phyloP scores from a whole-genome alignment of 164 flowering plant genomes.

The Annona squamosa region DNA sequence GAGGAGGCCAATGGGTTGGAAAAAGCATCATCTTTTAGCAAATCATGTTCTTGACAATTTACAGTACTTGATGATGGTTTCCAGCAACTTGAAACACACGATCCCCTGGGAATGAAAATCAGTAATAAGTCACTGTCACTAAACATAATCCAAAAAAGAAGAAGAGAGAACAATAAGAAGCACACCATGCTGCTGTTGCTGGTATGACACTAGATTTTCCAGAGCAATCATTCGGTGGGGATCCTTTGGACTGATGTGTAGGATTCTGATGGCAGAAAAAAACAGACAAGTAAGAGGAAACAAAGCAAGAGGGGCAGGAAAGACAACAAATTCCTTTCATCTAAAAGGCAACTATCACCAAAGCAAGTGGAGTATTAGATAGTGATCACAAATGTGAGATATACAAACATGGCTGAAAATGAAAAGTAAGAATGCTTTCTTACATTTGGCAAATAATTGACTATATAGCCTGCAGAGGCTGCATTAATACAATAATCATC shows the following conservation, averaged over 20 bases:
- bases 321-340: too few relatives aligned
- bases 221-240: conserved; percentile 68
- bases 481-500: conserved; percentile 25
- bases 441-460: conserved; percentile 30
- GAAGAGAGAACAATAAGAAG: not conserved
- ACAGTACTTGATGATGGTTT: conserved; percentile 26
- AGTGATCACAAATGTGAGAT: too few relatives aligned
- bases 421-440: conserved; percentile 9
- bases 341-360: too few relatives aligned
- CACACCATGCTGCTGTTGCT: conserved; percentile 83
- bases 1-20: conserved; percentile 24
- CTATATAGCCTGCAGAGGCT: conserved; percentile 20
- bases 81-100: conserved; percentile 40
- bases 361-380: too few relatives aligned
- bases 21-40: conserved; percentile 35
- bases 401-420: not conserved
- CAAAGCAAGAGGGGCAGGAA: too few relatives aligned
- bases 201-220: conserved; percentile 74
- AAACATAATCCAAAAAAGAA: not conserved
- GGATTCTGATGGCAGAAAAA: conserved; percentile 33
- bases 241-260: conserved; percentile 30
- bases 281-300: not conserved
- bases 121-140: not conserved
- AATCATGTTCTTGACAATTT: conserved; percentile 35
- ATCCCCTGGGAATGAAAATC: conserved; percentile 50